These are phyloP conservation scores for Alternaria sp. DNA, from an alignment of 2,329 filamentous ascomycete genomes.

Conservation along the genomic window DNA sequence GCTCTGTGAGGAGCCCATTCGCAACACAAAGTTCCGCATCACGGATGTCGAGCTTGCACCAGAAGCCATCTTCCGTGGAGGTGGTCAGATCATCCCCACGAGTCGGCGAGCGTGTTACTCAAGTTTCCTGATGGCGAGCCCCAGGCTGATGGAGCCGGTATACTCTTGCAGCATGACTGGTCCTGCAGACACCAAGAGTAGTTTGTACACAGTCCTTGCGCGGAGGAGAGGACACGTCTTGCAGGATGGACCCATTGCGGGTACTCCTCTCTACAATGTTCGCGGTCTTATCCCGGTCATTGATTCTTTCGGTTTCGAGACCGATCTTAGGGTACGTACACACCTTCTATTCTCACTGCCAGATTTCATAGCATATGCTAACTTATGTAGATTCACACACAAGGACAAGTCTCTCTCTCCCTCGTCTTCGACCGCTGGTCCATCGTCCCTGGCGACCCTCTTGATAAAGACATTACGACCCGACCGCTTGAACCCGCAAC, in stretches of 20 bases:
- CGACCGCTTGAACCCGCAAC: slow-evolving; percentile 86
- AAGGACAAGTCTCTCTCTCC: slow-evolving; percentile 88
- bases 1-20: slow-evolving; percentile 97
- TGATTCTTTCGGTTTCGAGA: slow-evolving; percentile 98
- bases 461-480: slow-evolving; percentile 85
- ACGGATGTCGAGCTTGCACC: slow-evolving; percentile 87
- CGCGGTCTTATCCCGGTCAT: slow-evolving; percentile 93
- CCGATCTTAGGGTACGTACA: slow-evolving; percentile 73
- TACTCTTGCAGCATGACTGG: slow-evolving; percentile 94
- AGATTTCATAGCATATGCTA: slow-evolving; percentile 1
- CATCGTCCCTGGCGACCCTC: slow-evolving; percentile 92
- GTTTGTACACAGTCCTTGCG: slow-evolving; percentile 90
- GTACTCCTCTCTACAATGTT: slow-evolving; percentile 92
- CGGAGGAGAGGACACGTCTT: slow-evolving; percentile 90
- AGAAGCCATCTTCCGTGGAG: slow-evolving; percentile 93
- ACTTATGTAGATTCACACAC: slow-evolving; percentile 77
- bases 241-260: slow-evolving; percentile 91
- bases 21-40: slow-evolving; percentile 96
- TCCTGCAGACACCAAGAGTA: slow-evolving; percentile 85
- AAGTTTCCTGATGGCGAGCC: slow-evolving; percentile 96
- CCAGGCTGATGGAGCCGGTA: slow-evolving; percentile 94
- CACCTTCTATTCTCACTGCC: slow-evolving; percentile 23
- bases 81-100: slow-evolving; percentile 97
- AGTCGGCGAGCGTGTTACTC: slow-evolving; percentile 92
- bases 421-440: slow-evolving; percentile 96